Percentiles rank a stretch among this genome's conserved stretches.
Evolutionary conservation across 306 rosid species (phyloP).

Genomic region (Lathyrus oleraceus): DNA sequence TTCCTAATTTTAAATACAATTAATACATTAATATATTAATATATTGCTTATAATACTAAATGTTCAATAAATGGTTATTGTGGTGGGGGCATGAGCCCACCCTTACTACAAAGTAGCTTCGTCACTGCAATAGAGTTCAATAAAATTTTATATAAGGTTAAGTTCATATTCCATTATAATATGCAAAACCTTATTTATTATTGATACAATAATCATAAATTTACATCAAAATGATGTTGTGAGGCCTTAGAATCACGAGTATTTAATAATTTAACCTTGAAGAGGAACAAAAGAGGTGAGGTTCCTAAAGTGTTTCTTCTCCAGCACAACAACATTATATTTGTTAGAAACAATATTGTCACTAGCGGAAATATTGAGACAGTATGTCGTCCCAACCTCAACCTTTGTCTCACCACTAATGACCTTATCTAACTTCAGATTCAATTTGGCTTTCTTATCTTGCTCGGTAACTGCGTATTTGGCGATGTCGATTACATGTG

Average conservation of each 20-base stretch:
- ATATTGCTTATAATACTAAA: too few species aligned
- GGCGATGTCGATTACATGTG: constrained; percentile 44
- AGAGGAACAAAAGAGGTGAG: constrained; percentile 15
- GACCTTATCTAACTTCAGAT: constrained; percentile 28
- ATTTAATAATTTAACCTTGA: neutral
- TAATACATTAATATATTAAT: too few species aligned
- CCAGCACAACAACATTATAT: constrained; percentile 40
- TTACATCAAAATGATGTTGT: neutral
- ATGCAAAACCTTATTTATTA: too few species aligned
- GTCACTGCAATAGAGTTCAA: too few species aligned
- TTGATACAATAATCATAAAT: too few species aligned
- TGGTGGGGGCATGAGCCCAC: too few species aligned
- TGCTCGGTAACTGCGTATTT: constrained; percentile 45
- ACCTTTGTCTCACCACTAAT: constrained; percentile 47
- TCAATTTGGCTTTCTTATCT: constrained; percentile 25
- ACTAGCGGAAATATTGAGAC: constrained; percentile 33
- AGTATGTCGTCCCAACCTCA: constrained; percentile 37
- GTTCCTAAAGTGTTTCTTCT: constrained; percentile 27
- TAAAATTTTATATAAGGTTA: too few species aligned
- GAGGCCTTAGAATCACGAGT: neutral
- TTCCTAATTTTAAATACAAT: too few species aligned
- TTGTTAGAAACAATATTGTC: neutral
- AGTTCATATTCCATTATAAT: too few species aligned
- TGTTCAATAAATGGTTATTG: too few species aligned
- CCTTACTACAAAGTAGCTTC: too few species aligned